Evolutionary conservation across 2,329 filamentous ascomycete species (phyloP), one percentile per base, ranked within the genome.

Genomic region (Leptoxyphium fumago): DNA sequence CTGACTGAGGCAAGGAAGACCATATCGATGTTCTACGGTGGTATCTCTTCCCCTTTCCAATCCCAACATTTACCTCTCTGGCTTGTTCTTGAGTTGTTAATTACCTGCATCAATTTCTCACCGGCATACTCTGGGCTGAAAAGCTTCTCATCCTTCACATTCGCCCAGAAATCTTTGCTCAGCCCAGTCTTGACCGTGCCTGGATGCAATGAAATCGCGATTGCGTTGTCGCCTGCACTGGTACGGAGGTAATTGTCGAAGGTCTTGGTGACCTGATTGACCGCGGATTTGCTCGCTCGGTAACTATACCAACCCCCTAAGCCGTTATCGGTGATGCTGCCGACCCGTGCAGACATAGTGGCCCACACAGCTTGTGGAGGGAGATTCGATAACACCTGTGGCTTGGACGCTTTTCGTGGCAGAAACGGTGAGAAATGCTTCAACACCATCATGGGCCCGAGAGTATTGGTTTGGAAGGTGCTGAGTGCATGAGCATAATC

Each of bases 271-370:
- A 86, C 46, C 55, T 80, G 80, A 50, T 80, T 85, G 2, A 89
- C 77, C 2, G 72, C 83, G 0, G 83, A 76, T 62, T 91, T 93
- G 43, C 75, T 80, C 7, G 80, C 75, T 11, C 85, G 78, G 61
- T 91, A 91, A 45, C 73, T 78, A 61, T 86, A 93, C 85, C 84
- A 91, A 0, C 85, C 85, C 2, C 84, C 85, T 0, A 79, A 67
- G 2, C 64, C 58, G 55, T 93, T 89, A 53, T 89, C 83, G 1
- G 72, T 66, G 17, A 82, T 81, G 29, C 75, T 81, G 9, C 84
- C 84, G 0, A 93, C 82, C 38, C 85, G 76, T 2, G 84, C 85
- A 5, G 81, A 80, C 77, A 87, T 82, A 55, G 75, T 75, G n/a
- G 81, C 72, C 69, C 80, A 84, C 2, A 79, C 73, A 0, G 83